These are phyloP conservation scores for Przewalskia tangutica DNA, from an alignment of 257 asterid genomes.

Conservation along the genomic window DNA sequence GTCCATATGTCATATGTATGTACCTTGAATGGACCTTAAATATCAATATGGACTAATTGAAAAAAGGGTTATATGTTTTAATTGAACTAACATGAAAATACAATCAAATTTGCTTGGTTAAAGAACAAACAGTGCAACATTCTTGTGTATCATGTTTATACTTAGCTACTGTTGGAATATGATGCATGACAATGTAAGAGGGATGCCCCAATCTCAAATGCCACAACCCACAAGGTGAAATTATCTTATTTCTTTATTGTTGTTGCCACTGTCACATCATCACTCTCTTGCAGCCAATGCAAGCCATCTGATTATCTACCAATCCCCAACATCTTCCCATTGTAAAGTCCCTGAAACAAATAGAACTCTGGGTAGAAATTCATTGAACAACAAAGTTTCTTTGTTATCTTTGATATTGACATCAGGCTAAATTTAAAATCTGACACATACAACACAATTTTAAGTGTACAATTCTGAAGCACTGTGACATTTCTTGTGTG, in stretches of 20 bases:
- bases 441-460: neutral
- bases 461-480: neutral
- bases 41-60: too few species aligned
- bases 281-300: neutral
- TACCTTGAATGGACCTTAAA: neutral
- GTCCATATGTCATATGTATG: neutral
- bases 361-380: neutral
- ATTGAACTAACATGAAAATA: too few species aligned
- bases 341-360: neutral
- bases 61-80: accelerated
- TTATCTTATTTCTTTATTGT: too few species aligned
- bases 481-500: too few species aligned
- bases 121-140: accelerated
- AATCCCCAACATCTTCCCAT: neutral
- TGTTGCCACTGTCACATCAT: too few species aligned
- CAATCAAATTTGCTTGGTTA: neutral
- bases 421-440: neutral
- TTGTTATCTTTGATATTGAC: too few species aligned
- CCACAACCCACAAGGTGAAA: too few species aligned
- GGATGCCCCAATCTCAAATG: neutral
- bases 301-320: neutral
- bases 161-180: too few species aligned
- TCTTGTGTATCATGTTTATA: neutral
- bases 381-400: too few species aligned
- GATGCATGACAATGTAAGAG: neutral